phyloP scores from a whole-genome alignment of 148 eudicot genomes.

The Rhododendron vialii region DNA sequence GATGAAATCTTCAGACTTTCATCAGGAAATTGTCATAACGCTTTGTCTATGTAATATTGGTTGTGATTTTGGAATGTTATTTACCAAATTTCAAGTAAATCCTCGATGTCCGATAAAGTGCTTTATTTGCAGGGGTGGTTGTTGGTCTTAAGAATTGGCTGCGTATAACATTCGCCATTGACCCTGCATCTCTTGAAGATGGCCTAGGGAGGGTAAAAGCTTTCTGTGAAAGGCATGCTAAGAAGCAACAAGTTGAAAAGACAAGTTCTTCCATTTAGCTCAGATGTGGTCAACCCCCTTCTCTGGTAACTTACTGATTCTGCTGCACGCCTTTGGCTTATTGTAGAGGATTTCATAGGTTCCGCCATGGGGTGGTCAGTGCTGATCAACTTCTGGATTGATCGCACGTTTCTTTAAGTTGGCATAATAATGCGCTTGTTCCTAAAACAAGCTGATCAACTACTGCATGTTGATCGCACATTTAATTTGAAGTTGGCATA shows the following conservation, averaged over 20 bases:
- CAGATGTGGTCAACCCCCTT: background rate
- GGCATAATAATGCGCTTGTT: background rate
- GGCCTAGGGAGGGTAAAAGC: constrained; percentile 40
- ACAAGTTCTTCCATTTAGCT: background rate
- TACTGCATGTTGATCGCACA: background rate
- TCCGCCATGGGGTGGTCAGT: background rate
- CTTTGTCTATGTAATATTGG: background rate
- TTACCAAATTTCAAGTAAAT: background rate
- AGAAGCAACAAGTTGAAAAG: background rate
- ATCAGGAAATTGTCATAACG: background rate
- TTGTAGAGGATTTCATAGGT: background rate
- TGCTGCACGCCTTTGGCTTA: no score
- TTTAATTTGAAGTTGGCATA: background rate
- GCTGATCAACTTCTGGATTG: constrained; percentile 4
- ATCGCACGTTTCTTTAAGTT: background rate
- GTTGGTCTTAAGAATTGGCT: constrained; percentile 51
- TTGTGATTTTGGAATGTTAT: background rate
- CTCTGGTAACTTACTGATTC: background rate
- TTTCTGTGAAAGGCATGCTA: constrained; percentile 37
- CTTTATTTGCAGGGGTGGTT: constrained; percentile 26
- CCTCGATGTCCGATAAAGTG: background rate
- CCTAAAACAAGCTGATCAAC: background rate
- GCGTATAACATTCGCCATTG: constrained; percentile 40
- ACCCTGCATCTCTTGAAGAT: constrained; percentile 32
- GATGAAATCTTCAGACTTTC: background rate